phyloP scores from a whole-genome alignment of 345 rosid genomes.

The Bruguiera gymnorhiza region DNA sequence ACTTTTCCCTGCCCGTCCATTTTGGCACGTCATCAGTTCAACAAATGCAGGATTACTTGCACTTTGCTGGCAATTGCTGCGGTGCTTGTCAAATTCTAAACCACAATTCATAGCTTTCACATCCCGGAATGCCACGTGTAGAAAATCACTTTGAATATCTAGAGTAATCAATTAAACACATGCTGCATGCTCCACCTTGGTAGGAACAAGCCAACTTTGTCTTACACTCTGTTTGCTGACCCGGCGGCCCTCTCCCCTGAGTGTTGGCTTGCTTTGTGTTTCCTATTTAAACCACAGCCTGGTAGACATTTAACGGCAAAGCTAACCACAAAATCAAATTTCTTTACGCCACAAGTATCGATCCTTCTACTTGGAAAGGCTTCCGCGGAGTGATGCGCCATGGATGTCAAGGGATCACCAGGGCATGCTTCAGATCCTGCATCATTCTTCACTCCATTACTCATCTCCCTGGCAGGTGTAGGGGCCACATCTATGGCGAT shows the following conservation, averaged over 20 bases:
- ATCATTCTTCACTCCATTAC: conserved; percentile 32
- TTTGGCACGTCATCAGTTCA: too few species aligned
- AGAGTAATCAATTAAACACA: not conserved
- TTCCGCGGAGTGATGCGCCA: conserved; percentile 7
- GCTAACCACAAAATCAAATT: not conserved
- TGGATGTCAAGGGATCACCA: conserved; percentile 19
- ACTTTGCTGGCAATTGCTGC: not conserved
- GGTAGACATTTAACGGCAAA: not conserved
- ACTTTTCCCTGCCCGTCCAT: too few species aligned
- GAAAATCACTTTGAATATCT: not conserved
- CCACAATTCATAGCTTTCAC: conserved; percentile 19
- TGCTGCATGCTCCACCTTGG: not conserved
- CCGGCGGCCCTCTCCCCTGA: too few species aligned
- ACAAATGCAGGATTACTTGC: too few species aligned
- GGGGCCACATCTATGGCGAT: conserved; percentile 18
- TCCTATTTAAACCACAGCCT: too few species aligned
- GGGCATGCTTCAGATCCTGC: conserved; percentile 11
- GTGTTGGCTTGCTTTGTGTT: too few species aligned
- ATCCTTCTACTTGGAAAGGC: not conserved
- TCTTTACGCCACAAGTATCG: not conserved
- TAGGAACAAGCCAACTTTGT: conserved; percentile 6
- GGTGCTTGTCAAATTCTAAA: conserved; percentile 15
- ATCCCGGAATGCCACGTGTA: conserved; percentile 10
- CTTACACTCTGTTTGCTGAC: too few species aligned
- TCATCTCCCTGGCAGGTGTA: conserved; percentile 39